These are phyloP conservation scores for Skeletonema potamos DNA, from an alignment of 108 stramenopile genomes.

Conservation along the genomic window DNA sequence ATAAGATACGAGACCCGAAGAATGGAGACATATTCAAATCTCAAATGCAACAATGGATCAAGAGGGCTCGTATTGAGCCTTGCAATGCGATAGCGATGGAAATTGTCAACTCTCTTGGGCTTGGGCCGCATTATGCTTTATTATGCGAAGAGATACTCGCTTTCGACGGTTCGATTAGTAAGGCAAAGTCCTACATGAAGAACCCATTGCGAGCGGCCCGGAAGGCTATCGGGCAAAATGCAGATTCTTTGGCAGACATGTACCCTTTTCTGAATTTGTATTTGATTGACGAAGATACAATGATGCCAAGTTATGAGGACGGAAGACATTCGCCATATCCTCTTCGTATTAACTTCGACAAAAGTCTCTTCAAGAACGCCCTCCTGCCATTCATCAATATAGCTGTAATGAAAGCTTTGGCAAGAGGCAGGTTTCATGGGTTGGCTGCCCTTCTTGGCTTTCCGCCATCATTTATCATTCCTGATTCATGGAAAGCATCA, in stretches of 20 bases:
- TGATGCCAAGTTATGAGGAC: constrained; percentile 45
- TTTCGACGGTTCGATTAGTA: constrained; percentile 19
- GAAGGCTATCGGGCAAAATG: constrained; percentile 45
- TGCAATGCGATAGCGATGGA: constrained; percentile 15
- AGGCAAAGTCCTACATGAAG: constrained; percentile 41
- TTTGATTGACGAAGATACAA: constrained; percentile 62
- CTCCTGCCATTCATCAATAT: constrained; percentile 67
- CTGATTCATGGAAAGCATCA: constrained; percentile 23
- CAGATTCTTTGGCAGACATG: constrained; percentile 24
- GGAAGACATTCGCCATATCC: constrained; percentile 26
- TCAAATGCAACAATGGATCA: constrained; percentile 36
- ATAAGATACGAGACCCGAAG: constrained; percentile 12
- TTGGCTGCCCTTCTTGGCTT: constrained; percentile 33
- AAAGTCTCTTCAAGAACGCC: constrained; percentile 33
- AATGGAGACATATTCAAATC: constrained; percentile 30
- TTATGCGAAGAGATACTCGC: constrained; percentile 41
- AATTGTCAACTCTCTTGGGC: constrained; percentile 28
- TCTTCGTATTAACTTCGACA: constrained; percentile 39
- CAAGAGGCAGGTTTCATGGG: constrained; percentile 22
- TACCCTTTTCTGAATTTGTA: constrained; percentile 57
- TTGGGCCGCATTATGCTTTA: constrained; percentile 17
- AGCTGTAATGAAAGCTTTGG: constrained; percentile 40
- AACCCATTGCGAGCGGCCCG: constrained; percentile 50
- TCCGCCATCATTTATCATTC: constrained; percentile 29
- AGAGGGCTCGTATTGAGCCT: constrained; percentile 22